Evolutionary conservation across 2,329 filamentous ascomycete genomes (phyloP).

Genomic region (Sporothrix dimorphospora): DNA sequence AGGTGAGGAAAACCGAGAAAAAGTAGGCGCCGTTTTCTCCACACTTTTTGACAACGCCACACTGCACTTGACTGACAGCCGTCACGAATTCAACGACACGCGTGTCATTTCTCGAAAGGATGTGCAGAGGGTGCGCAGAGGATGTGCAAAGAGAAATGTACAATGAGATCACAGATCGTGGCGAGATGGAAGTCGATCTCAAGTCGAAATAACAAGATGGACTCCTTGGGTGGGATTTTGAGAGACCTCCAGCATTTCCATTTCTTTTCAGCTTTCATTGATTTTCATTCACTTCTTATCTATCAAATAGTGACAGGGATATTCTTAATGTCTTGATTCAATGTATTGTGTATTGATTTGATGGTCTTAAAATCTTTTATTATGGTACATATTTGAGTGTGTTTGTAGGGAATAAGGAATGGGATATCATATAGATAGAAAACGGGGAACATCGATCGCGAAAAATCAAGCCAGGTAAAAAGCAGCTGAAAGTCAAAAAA

Average conservation of each 20-base stretch:
- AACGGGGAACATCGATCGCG: not conserved
- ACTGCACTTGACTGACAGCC: not conserved
- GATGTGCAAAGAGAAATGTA: not conserved
- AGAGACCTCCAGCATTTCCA: no score
- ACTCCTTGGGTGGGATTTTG: no score
- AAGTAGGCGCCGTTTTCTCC: not conserved
- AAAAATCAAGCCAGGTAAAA: not conserved
- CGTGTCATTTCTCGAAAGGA: not conserved
- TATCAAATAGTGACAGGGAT: no score
- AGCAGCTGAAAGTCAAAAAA: not conserved
- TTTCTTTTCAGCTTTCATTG: not conserved
- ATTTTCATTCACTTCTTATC: no score
- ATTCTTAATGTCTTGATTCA: no score
- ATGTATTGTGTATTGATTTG: not conserved
- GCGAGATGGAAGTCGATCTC: not conserved
- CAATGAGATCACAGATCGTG: constrained; percentile 5
- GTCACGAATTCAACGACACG: not conserved
- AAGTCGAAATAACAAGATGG: not conserved
- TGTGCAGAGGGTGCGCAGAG: no score
- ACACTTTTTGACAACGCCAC: not conserved
- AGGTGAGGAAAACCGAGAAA: no score
- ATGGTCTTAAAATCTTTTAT: not conserved
- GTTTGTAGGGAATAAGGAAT: not conserved
- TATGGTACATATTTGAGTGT: constrained; percentile 7
- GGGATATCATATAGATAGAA: constrained; percentile 19